Evolutionary conservation across 2,329 filamentous ascomycete genomes (phyloP), one percentile per base, ranked within the genome.

Genomic region (Epichloe sp.): DNA sequence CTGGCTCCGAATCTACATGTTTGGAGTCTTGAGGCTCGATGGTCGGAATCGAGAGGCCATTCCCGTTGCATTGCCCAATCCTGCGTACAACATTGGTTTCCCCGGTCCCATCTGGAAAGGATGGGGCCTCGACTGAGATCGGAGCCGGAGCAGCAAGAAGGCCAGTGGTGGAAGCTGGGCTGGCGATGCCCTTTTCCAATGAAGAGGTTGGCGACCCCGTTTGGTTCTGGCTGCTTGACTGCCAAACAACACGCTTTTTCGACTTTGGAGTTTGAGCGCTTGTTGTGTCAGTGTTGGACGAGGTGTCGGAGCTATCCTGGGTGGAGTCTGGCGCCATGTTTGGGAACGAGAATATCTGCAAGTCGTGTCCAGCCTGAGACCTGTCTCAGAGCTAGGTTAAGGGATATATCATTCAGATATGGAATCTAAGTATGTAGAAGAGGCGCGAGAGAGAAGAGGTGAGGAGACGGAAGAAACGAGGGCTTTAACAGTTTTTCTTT

Each of bases 241-340:
- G 65, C 52, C 65, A 71, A 47, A 63, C 68, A 14, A 71, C 68
- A 43, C 63, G 62, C 62, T 71, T 71, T 63, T 71, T 71, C 48
- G 67, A 65, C 55, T 59, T 70, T 47, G 60, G 63, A 48, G 56
- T 52, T 23, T 66, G 63, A 36, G 63, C 64, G 50, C 59, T 48
- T 17, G 47, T 36, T 6, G 50, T 50, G 35, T 35, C 40, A 57
- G 56, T 61, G 60, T 45, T 45, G 36, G 45, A 36, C 17, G 59
- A 56, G 23, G n/a, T 40, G 21, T 56, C 57, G 48, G 54, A 58
- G 53, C 57, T 64, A 53, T 61, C 62, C 52, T 58, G 62, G 45
- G 55, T 62, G 44, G 55, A 45, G 50, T 59, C 57, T 19, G 52
- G 50, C 48, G 57, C 55, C 56, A 59, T 58, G 53, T 52, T 51